These are phyloP conservation scores for Wallacemonas sp. DNA, from an alignment of 208 protist genomes.

Conservation along the genomic window DNA sequence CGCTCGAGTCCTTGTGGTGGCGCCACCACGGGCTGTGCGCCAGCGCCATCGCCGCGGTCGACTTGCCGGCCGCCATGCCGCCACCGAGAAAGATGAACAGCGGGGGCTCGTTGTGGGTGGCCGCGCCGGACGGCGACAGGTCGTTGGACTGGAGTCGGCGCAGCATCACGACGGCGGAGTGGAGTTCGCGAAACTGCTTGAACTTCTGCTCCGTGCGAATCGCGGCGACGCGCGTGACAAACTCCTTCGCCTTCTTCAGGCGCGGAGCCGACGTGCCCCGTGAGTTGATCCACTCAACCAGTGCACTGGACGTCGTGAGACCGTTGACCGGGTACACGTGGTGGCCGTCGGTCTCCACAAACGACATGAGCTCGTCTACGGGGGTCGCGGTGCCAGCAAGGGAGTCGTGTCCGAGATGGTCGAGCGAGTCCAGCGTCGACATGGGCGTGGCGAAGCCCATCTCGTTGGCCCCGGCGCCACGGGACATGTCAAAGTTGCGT, in stretches of 20 bases:
- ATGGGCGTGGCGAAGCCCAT: neutral
- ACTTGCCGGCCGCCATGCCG: slow-evolving; percentile 90
- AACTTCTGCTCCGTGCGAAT: slow-evolving; percentile 62
- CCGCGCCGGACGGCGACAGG: neutral
- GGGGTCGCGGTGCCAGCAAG: neutral
- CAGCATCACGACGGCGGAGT: slow-evolving; percentile 68
- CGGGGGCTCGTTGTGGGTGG: slow-evolving; percentile 37
- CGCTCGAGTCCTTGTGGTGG: slow-evolving; percentile 68
- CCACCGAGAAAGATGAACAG: slow-evolving; percentile 89
- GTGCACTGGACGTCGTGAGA: slow-evolving; percentile 35
- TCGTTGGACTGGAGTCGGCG: slow-evolving; percentile 50
- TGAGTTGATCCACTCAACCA: slow-evolving; percentile 66
- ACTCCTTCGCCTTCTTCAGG: slow-evolving; percentile 34
- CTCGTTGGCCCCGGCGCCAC: neutral
- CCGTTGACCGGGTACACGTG: slow-evolving; percentile 38
- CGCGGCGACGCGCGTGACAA: slow-evolving; percentile 49
- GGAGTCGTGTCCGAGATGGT: slow-evolving; percentile 7
- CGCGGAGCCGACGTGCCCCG: slow-evolving; percentile 38
- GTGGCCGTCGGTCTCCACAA: slow-evolving; percentile 23
- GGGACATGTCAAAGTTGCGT: neutral
- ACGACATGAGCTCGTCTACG: slow-evolving; percentile 24
- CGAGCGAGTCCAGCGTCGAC: neutral
- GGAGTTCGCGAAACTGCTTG: slow-evolving; percentile 44
- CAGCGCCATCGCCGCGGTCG: slow-evolving; percentile 73
- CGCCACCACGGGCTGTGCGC: slow-evolving; percentile 78